Percentiles rank a stretch among this genome's conserved stretches.
These are phyloP conservation scores for Xerocomus brunneocitrinus DNA, from an alignment of 768 basidiomycete species.

Conservation along the genomic window DNA sequence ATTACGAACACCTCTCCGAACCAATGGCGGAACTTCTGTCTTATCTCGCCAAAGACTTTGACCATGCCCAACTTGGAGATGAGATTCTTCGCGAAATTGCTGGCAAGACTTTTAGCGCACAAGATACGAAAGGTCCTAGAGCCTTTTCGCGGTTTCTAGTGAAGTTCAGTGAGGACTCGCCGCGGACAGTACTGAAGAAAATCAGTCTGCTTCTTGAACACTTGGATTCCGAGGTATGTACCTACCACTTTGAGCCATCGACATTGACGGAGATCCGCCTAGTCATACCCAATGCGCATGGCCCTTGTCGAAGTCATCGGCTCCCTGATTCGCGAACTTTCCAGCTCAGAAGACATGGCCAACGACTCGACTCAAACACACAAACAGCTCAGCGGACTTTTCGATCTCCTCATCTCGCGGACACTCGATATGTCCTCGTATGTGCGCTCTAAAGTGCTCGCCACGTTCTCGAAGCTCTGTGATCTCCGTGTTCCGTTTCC, in stretches of 20 bases:
- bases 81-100: slow-evolving; percentile 89
- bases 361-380: slow-evolving; percentile 42
- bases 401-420: slow-evolving; percentile 82
- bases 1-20: slow-evolving; percentile 91
- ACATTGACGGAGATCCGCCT: neutral
- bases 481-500: slow-evolving; percentile 79
- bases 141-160: slow-evolving; percentile 83
- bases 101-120: slow-evolving; percentile 65
- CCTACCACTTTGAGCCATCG: neutral
- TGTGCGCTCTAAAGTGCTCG: slow-evolving; percentile 85
- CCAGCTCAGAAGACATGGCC: slow-evolving; percentile 45
- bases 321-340: slow-evolving; percentile 76
- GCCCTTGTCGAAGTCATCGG: slow-evolving; percentile 91
- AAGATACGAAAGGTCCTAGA: slow-evolving; percentile 84
- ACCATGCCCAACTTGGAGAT: slow-evolving; percentile 84
- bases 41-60: slow-evolving; percentile 78
- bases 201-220: slow-evolving; percentile 80
- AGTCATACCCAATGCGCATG: slow-evolving; percentile 97
- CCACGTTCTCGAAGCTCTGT: slow-evolving; percentile 70
- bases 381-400: slow-evolving; percentile 77
- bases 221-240: slow-evolving; percentile 82
- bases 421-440: slow-evolving; percentile 85
- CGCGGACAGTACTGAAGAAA: slow-evolving; percentile 82
- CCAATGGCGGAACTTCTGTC: slow-evolving; percentile 89
- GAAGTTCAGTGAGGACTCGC: slow-evolving; percentile 72